These are phyloP conservation scores for Hypocreales sp. DNA, from an alignment of 2,329 filamentous ascomycete genomes.

Conservation along the genomic window DNA sequence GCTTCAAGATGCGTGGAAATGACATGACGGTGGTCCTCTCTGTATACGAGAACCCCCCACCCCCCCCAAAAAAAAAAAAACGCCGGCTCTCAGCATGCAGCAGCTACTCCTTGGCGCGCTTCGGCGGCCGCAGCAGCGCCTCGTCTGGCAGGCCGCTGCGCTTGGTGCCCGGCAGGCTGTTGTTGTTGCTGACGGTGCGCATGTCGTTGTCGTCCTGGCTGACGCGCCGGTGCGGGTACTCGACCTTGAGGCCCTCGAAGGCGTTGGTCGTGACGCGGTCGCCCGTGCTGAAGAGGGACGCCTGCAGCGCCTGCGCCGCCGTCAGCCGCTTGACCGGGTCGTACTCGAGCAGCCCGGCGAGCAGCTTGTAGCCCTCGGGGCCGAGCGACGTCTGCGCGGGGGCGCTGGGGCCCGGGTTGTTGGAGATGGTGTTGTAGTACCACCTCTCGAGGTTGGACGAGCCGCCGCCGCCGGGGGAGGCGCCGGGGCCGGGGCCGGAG, in stretches of 20 bases:
- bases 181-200: too few relatives aligned
- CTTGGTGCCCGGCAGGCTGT: conserved; percentile 82
- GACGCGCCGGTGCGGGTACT: conserved; percentile 81
- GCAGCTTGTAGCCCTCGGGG: conserved; percentile 64
- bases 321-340: conserved; percentile 81
- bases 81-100: too few relatives aligned
- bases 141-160: conserved; percentile 77
- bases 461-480: conserved; percentile 10
- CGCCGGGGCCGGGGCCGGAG: too few relatives aligned
- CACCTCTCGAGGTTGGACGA: conserved; percentile 55
- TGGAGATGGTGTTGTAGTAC: conserved; percentile 58
- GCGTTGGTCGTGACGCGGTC: conserved; percentile 66
- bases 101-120: conserved; percentile 46
- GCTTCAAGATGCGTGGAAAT: too few relatives aligned
- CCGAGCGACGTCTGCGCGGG: conserved; percentile 34
- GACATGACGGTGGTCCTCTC: too few relatives aligned
- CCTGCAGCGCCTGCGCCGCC: conserved; percentile 74
- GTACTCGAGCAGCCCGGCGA: conserved; percentile 77
- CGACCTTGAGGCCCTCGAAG: conserved; percentile 76
- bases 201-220: conserved; percentile 96
- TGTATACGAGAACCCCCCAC: too few relatives aligned
- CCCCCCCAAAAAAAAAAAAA: too few relatives aligned
- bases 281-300: conserved; percentile 71
- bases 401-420: conserved; percentile 29
- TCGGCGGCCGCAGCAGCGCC: conserved; percentile 43